Conservation (phyloP, 106 monocot genomes). For the Dendrobium chrysotoxum region DNA sequence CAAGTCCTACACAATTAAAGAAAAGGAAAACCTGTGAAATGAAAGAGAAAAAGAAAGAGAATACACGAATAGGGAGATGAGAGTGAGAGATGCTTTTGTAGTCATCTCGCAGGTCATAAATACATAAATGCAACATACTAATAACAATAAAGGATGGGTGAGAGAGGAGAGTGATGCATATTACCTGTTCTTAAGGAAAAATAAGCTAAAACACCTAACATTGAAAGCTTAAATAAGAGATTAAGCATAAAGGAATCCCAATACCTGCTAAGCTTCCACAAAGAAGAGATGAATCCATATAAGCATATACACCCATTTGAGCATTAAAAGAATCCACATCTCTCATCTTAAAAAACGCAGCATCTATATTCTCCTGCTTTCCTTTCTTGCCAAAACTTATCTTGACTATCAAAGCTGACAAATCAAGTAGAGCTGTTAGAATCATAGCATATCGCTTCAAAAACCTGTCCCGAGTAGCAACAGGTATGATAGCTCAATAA, state of each 20-base stretch:
- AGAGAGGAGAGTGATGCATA: neutral
- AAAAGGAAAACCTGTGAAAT: neutral
- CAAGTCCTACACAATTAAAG: neutral
- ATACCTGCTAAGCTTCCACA: slow-evolving; percentile 7
- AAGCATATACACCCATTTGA: slow-evolving; percentile 5
- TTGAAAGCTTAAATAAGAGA: slow-evolving; percentile 1
- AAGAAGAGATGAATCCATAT: slow-evolving; percentile 6
- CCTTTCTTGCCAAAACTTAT: slow-evolving; percentile 4
- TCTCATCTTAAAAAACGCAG: slow-evolving; percentile 10
- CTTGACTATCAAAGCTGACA: slow-evolving; percentile 25
- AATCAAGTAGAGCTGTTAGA: slow-evolving; percentile 3
- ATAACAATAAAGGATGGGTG: neutral
- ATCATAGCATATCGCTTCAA: neutral
- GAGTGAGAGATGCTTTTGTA: neutral
- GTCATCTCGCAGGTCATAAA: neutral
- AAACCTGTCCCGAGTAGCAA: neutral
- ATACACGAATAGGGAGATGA: neutral
- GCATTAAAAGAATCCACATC: slow-evolving; percentile 2
- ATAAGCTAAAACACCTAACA: neutral
- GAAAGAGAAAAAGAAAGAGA: neutral
- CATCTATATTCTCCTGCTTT: slow-evolving; percentile 8
- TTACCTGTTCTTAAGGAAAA: neutral
- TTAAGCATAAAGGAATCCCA: neutral
- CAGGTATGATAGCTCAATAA: neutral
- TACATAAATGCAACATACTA: neutral